Conservation (phyloP, 2,329 filamentous ascomycete species). For the Fusarium pseudocircinatum region DNA sequence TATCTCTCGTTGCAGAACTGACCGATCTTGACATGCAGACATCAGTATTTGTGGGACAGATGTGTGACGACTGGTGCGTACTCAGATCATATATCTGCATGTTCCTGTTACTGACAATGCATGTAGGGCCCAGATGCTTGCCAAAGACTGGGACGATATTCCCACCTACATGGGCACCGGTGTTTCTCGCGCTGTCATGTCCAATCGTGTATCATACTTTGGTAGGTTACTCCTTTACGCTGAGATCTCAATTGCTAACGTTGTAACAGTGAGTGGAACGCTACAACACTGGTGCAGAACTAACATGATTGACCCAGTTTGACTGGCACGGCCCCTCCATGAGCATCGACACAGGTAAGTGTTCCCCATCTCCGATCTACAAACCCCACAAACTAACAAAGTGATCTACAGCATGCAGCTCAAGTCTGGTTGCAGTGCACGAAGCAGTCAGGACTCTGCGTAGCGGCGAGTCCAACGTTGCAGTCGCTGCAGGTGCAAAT, state of each 20-base stretch:
- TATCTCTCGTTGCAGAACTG: neutral
- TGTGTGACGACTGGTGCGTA: constrained; percentile 2
- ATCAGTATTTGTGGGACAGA: constrained; percentile 7
- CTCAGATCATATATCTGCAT: neutral
- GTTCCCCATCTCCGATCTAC: neutral
- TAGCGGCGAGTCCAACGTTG: constrained; percentile 9
- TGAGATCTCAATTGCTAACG: neutral
- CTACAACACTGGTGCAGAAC: neutral
- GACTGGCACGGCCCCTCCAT: constrained; percentile 15
- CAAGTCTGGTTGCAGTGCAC: constrained; percentile 20
- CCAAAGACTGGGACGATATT: neutral
- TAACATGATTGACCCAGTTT: neutral
- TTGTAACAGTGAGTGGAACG: neutral
- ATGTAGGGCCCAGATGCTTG: constrained; percentile 9
- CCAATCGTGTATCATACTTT: constrained; percentile 18
- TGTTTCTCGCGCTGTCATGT: constrained; percentile 19
- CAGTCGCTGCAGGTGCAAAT: constrained; percentile 17
- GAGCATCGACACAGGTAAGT: constrained; percentile 21
- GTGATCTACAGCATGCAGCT: constrained; percentile 5
- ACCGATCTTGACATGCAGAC: neutral
- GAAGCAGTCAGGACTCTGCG: constrained; percentile 12
- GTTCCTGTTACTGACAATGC: neutral
- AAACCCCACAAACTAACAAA: neutral
- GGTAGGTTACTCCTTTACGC: neutral
- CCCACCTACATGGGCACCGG: constrained; percentile 15